These are phyloP conservation scores for Globisporangium cylindrosporum DNA, from an alignment of 352 stramenopile genomes.

Conservation along the genomic window DNA sequence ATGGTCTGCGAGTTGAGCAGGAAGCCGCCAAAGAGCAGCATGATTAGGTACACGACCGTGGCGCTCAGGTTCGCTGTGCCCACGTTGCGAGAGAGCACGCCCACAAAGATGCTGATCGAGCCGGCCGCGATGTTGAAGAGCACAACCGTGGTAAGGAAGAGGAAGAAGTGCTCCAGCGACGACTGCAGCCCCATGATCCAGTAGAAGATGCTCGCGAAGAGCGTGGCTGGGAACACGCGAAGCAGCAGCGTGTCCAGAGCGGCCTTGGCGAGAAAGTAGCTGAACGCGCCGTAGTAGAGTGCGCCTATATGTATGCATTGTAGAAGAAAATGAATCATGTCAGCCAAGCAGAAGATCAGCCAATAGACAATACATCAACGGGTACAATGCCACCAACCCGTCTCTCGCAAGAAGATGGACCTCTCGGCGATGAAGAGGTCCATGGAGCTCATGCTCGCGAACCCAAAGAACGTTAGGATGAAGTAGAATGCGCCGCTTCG, in stretches of 20 bases:
- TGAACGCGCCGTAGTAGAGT: conserved; percentile 76
- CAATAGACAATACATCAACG: neutral
- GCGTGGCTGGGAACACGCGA: conserved; percentile 61
- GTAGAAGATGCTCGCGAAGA: conserved; percentile 87
- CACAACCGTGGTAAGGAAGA: conserved; percentile 71
- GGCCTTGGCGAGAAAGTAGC: conserved; percentile 79
- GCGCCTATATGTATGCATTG: conserved; percentile 21
- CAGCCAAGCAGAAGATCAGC: neutral
- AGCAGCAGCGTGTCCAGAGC: conserved; percentile 72
- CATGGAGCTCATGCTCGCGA: conserved; percentile 84
- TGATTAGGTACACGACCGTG: conserved; percentile 75
- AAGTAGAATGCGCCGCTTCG: conserved; percentile 85
- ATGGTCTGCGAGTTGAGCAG: conserved; percentile 85
- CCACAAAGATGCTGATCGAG: conserved; percentile 71
- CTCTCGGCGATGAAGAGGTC: conserved; percentile 78
- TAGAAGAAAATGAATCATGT: neutral
- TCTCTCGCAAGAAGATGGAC: conserved; percentile 74
- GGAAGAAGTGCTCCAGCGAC: conserved; percentile 47
- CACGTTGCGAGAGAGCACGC: conserved; percentile 57
- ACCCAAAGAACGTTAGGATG: conserved; percentile 84
- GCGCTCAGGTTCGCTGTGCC: conserved; percentile 61
- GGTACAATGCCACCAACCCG: conserved; percentile 21
- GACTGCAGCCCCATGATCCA: conserved; percentile 83
- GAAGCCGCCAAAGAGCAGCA: conserved; percentile 87
- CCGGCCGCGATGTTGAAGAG: conserved; percentile 80